Evolutionary conservation across 2,329 filamentous ascomycete genomes (phyloP).

Genomic region (Fusarium compactum): DNA sequence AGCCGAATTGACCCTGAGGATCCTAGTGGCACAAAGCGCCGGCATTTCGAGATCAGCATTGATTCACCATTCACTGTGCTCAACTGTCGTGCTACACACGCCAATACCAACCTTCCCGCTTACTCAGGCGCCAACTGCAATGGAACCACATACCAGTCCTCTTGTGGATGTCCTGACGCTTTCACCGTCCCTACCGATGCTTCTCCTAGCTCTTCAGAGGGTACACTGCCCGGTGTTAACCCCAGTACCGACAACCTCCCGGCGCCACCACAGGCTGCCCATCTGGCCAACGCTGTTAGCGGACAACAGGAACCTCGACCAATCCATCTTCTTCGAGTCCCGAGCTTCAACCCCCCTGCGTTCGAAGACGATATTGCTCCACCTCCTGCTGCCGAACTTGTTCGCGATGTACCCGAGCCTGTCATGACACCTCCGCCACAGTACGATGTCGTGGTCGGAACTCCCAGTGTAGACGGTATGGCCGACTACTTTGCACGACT

Average conservation of each 20-base stretch:
- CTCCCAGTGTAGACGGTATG: conserved; percentile 73
- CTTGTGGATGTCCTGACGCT: conserved; percentile 68
- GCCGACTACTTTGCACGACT: conserved; percentile 90
- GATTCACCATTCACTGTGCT: conserved; percentile 95
- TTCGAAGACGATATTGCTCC: conserved; percentile 78
- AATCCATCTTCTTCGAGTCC: conserved; percentile 84
- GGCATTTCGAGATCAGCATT: conserved; percentile 96
- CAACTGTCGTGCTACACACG: conserved; percentile 91
- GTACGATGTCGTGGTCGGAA: conserved; percentile 83
- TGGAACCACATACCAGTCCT: conserved; percentile 58
- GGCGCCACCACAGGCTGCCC: conserved; percentile 67
- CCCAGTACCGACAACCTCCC: conserved; percentile 53
- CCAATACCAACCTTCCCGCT: conserved; percentile 86
- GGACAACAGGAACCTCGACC: conserved; percentile 67
- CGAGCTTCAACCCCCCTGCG: conserved; percentile 88
- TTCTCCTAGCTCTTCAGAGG: conserved; percentile 74
- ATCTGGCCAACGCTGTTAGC: conserved; percentile 53
- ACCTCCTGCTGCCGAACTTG: conserved; percentile 50
- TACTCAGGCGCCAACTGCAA: conserved; percentile 71
- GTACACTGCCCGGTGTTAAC: conserved; percentile 59
- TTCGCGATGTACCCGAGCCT: conserved; percentile 41
- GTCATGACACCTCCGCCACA: conserved; percentile 84
- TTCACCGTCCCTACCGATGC: conserved; percentile 67
- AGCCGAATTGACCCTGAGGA: conserved; percentile 85
- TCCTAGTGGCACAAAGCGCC: conserved; percentile 75